Evolutionary conservation across 202 grass and related monocot species (phyloP), one percentile per base, ranked within the genome.

Genomic region (Carex arenaria): DNA sequence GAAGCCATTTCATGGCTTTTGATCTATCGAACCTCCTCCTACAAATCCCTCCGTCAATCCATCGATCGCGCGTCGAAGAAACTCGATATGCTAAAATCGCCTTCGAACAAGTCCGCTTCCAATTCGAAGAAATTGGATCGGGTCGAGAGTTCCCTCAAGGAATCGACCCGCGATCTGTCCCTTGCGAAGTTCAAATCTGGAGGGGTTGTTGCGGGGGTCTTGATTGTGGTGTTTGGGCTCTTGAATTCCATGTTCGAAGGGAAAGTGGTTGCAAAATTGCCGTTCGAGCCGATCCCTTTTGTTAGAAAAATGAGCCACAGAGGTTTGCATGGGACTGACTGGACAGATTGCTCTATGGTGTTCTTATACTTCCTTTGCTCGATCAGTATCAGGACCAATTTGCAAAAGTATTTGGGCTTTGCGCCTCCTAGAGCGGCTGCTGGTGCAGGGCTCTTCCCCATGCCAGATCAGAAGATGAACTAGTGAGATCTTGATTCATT

Each of bases 331-430:
- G 96, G 93, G 8, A 88, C 78, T 84, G 91, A 99, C 56, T 93
- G 93, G 85, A 94, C 96, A 31, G 96, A 96, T 79, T 99, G 96
- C 87, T 95, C 96, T 88, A 95, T 99, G 96, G 93, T 92, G 26
- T 99, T 99, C 90, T 89, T 99, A 52, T 99, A 99, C 88, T 94
- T 99, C 85, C 96, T 96, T 64, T 99, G 93, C 81, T 99, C 93
- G 73, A 99, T 99, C 81, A 96, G 93, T 84, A 99, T 99, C 81
- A 87, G 96, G 5, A 99, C 96, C 26, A 99, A 99, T 84, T 89
- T 99, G 57, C 96, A 99, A 86, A 99, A 95, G 87, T 85, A 88
- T 70, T 84, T 99, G 32, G 91, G 93, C 18, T 99, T 99, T 57
- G 90, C 96, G 45, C 93, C 93, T 19, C 93, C 96, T 7, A 92